Percentiles rank a stretch among this genome's conserved stretches.
Evolutionary conservation across 2,329 filamentous ascomycete genomes (phyloP).

Genomic region (Grosmannia clavigera): DNA sequence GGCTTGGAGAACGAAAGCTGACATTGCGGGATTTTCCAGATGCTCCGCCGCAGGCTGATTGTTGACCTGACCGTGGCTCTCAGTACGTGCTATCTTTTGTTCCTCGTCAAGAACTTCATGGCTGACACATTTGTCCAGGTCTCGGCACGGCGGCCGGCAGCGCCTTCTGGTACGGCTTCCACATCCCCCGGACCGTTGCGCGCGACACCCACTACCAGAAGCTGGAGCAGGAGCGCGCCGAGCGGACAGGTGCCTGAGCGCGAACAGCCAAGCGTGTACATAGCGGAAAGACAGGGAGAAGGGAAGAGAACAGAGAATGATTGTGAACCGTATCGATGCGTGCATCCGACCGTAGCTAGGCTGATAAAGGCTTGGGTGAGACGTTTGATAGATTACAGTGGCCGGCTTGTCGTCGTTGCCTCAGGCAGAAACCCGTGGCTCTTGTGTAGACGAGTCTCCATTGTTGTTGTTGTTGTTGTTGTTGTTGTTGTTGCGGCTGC

Average conservation of each 20-base stretch:
- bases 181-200: slow-evolving; percentile 45
- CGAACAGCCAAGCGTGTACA: not conserved
- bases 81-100: slow-evolving; percentile 27
- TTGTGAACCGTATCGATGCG: no score
- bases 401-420: no score
- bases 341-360: no score
- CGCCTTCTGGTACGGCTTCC: slow-evolving; percentile 50
- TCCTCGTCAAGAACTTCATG: no score
- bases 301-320: no score
- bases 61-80: slow-evolving; percentile 42
- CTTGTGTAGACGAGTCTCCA: no score
- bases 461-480: no score
- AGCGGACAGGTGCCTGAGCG: slow-evolving; percentile 6
- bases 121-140: slow-evolving; percentile 24
- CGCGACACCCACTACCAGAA: slow-evolving; percentile 48
- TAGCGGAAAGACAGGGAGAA: not conserved
- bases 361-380: no score
- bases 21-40: slow-evolving; percentile 25
- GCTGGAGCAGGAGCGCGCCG: slow-evolving; percentile 44
- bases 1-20: not conserved
- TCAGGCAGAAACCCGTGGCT: no score
- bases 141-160: slow-evolving; percentile 42
- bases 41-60: slow-evolving; percentile 48
- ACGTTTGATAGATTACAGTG: no score
- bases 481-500: no score